A percentile compares a stretch with the other conserved stretches of the same genome.
These are phyloP conservation scores for Candida dajiaensis DNA, from an alignment of 805 yeast species.

Conservation along the genomic window DNA sequence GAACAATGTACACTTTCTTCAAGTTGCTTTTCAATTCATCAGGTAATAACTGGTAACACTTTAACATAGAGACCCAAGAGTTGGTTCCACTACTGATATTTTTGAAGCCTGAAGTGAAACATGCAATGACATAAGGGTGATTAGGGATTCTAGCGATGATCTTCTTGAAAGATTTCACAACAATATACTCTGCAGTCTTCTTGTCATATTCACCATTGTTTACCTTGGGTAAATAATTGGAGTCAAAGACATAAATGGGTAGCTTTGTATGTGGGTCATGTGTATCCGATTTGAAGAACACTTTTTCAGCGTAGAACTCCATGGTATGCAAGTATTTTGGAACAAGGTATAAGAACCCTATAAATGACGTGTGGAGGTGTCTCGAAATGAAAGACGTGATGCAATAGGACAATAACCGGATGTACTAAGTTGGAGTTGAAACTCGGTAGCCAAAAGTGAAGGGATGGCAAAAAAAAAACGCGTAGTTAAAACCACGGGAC, in stretches of 20 bases:
- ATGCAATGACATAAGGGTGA: conserved; percentile 57
- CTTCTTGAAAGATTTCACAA: conserved; percentile 51
- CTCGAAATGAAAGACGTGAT: not conserved
- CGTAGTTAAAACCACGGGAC: not conserved
- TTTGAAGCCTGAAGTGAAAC: conserved; percentile 80
- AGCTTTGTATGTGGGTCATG: conserved; percentile 60
- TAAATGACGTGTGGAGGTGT: not conserved
- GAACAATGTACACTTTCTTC: conserved; percentile 68
- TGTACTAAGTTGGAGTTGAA: not conserved
- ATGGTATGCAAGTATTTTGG: conserved; percentile 4
- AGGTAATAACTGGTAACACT: conserved; percentile 52
- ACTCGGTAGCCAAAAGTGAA: not conserved
- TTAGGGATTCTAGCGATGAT: conserved; percentile 54
- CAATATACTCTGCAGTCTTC: conserved; percentile 29
- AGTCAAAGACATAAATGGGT: conserved; percentile 79
- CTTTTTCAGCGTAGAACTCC: conserved; percentile 29
- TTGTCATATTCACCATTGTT: conserved; percentile 32
- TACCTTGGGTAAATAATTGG: conserved; percentile 69
- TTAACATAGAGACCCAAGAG: conserved; percentile 70
- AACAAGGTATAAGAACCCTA: not conserved
- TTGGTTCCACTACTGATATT: conserved; percentile 32
- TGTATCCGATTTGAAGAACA: conserved; percentile 54
- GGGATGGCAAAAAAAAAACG: not conserved
- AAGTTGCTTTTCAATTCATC: conserved; percentile 47
- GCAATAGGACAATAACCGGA: not conserved